Evolutionary conservation across 2,329 filamentous ascomycete genomes (phyloP).

Genomic region (Daldinia sp.): DNA sequence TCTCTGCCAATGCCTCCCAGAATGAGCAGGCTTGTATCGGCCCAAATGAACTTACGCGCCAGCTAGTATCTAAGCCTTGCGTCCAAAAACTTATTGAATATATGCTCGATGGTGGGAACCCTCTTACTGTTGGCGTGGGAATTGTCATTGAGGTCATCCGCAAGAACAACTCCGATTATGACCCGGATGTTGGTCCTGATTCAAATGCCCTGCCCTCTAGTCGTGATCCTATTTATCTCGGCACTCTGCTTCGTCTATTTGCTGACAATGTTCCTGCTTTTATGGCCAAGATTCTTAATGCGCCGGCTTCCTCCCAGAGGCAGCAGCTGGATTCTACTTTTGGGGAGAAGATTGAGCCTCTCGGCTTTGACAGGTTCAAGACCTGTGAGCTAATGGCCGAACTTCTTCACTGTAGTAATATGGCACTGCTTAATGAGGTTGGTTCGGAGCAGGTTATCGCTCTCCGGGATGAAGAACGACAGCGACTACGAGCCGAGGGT

Average conservation of each 20-base stretch:
- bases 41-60: conserved; percentile 93
- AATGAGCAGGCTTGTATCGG: conserved; percentile 99
- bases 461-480: conserved; percentile 80
- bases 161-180: conserved; percentile 99
- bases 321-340: conserved; percentile 85
- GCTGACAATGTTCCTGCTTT: conserved; percentile 92
- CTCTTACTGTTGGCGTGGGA: conserved; percentile 93
- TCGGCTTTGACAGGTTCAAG: conserved; percentile 98
- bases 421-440: conserved; percentile 91
- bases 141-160: conserved; percentile 98
- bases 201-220: conserved; percentile 81
- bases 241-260: conserved; percentile 87
- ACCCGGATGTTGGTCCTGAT: conserved; percentile 86
- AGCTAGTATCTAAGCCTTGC: conserved; percentile 87
- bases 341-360: conserved; percentile 87
- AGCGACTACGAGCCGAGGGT: conserved; percentile 79
- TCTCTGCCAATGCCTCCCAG: conserved; percentile 96
- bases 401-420: conserved; percentile 96
- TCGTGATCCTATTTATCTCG: conserved; percentile 94
- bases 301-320: conserved; percentile 68
- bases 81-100: conserved; percentile 85
- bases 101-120: conserved; percentile 94
- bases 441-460: conserved; percentile 89
- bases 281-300: conserved; percentile 86
- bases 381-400: conserved; percentile 99